These are phyloP conservation scores for Steccherinum ochraceum DNA, from an alignment of 768 basidiomycete genomes.

Conservation along the genomic window DNA sequence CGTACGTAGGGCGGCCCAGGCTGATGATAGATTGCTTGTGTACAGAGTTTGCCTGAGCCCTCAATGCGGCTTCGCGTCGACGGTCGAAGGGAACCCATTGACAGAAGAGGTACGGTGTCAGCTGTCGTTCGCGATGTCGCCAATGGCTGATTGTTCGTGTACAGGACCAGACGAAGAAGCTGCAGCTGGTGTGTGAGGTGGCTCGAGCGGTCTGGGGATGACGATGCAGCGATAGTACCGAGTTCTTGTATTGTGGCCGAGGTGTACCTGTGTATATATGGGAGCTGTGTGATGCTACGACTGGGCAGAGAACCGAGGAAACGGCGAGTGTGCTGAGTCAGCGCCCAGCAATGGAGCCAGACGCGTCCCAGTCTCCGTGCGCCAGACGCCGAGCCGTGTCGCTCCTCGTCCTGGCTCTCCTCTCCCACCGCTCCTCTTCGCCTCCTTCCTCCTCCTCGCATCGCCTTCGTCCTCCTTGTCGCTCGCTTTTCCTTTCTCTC, in stretches of 20 bases:
- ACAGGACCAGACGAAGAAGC: constrained; percentile 31
- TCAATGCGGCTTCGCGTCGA: constrained; percentile 46
- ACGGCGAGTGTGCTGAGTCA: neutral
- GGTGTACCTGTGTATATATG: too few species aligned
- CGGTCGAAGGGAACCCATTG: constrained; percentile 38
- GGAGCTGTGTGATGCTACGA: too few species aligned
- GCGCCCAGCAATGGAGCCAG: neutral
- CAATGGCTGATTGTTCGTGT: neutral
- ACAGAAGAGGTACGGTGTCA: constrained; percentile 17
- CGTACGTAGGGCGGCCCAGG: neutral
- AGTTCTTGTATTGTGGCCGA: too few species aligned
- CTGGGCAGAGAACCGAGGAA: too few species aligned
- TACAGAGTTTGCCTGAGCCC: constrained; percentile 36
- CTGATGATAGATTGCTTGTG: constrained; percentile 4
- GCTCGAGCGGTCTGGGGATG: constrained; percentile 30
- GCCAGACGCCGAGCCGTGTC: too few species aligned
- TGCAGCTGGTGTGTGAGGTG: constrained; percentile 30
- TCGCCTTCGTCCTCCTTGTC: constrained; percentile 5
- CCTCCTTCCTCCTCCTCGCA: neutral
- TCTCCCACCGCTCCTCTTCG: constrained; percentile 5
- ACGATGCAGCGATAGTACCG: too few species aligned
- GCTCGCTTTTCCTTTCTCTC: neutral
- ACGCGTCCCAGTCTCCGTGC: too few species aligned
- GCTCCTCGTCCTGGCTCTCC: too few species aligned
- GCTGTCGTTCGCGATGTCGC: neutral